Evolutionary conservation across 306 rosid species (phyloP).

Genomic region (Quercus aquifolioides): DNA sequence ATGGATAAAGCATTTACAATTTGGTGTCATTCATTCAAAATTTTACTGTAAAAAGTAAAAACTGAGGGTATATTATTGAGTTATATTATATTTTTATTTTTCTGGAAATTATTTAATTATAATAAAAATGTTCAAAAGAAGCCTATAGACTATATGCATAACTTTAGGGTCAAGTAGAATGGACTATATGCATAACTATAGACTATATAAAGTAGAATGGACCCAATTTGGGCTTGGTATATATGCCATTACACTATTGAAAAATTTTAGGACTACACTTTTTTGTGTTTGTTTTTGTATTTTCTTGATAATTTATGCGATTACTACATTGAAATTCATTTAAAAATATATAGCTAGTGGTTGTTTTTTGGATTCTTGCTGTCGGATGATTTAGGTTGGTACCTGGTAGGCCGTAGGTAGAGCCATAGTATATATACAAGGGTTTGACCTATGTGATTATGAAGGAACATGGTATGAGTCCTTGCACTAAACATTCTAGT

Average conservation of each 20-base stretch:
- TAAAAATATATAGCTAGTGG: not conserved
- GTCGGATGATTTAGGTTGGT: slow-evolving; percentile 58
- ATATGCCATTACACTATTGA: slow-evolving; percentile 29
- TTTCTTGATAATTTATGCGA: not conserved
- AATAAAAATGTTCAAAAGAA: too few relatives aligned
- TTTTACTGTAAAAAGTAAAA: too few relatives aligned
- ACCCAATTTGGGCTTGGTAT: slow-evolving; percentile 15
- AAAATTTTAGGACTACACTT: too few relatives aligned
- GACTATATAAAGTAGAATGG: not conserved
- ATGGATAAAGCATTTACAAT: not conserved
- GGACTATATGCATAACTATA: too few relatives aligned
- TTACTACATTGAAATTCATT: slow-evolving; percentile 26
- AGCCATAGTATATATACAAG: slow-evolving; percentile 68
- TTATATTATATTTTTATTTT: too few relatives aligned
- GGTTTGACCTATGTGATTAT: slow-evolving; percentile 79
- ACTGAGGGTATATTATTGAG: too few relatives aligned
- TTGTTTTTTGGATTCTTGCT: not conserved
- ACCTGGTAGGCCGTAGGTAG: slow-evolving; percentile 94
- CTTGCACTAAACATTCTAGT: not conserved
- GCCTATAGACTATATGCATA: too few relatives aligned
- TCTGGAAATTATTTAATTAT: too few relatives aligned
- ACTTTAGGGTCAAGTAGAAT: too few relatives aligned
- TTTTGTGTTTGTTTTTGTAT: too few relatives aligned
- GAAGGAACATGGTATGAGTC: slow-evolving; percentile 55
- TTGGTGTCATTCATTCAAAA: not conserved